Evolutionary conservation across 768 basidiomycete species (phyloP).

Genomic region (Pleurotus giganteus): DNA sequence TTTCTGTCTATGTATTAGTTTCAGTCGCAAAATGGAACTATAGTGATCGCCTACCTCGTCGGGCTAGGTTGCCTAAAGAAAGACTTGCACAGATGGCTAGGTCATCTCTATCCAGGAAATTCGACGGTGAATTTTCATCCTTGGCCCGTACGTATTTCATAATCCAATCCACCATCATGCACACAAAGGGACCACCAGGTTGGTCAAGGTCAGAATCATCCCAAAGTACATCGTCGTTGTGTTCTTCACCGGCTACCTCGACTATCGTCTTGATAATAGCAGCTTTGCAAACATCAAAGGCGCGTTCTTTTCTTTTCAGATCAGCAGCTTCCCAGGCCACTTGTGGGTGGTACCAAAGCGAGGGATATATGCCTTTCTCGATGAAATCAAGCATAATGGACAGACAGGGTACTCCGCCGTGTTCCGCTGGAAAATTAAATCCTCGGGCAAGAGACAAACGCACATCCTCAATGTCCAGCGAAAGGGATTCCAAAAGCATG

Average conservation of each 20-base stretch:
- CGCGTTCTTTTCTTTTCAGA: conserved; percentile 59
- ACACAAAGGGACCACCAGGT: conserved; percentile 72
- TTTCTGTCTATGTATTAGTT: conserved; percentile 37
- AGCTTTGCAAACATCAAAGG: conserved; percentile 80
- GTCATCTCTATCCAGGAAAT: conserved; percentile 53
- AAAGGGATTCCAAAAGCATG: conserved; percentile 72
- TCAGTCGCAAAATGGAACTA: not conserved
- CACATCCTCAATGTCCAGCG: conserved; percentile 76
- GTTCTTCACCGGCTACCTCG: conserved; percentile 80
- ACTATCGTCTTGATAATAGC: conserved; percentile 85
- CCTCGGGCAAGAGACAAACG: conserved; percentile 70
- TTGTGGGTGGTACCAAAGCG: conserved; percentile 50
- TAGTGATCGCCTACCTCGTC: conserved; percentile 53
- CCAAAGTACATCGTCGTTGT: conserved; percentile 78
- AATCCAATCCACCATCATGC: conserved; percentile 76
- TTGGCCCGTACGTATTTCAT: conserved; percentile 47
- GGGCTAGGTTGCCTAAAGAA: conserved; percentile 76
- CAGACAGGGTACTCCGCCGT: conserved; percentile 56
- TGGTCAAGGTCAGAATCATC: conserved; percentile 51
- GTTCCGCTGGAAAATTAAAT: conserved; percentile 54
- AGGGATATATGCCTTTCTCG: conserved; percentile 66
- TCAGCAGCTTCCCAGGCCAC: conserved; percentile 46
- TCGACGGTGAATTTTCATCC: conserved; percentile 23
- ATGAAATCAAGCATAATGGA: conserved; percentile 69
- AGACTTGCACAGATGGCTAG: conserved; percentile 81